These are phyloP conservation scores for Ophiostoma novo-ulmi DNA, from an alignment of 2,329 filamentous ascomycete genomes.

Conservation along the genomic window DNA sequence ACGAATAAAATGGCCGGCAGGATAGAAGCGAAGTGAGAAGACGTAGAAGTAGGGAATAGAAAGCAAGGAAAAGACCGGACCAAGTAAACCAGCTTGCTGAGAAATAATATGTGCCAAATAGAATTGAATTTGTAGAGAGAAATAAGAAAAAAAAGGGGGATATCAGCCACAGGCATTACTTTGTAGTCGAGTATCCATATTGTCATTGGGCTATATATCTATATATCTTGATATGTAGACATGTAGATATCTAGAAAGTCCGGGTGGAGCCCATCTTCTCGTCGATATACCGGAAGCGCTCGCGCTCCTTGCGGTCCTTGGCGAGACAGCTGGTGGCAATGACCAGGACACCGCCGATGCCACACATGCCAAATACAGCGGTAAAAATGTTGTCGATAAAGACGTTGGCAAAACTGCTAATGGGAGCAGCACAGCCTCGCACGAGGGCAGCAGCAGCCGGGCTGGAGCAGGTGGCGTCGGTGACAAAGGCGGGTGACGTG, in stretches of 20 bases:
- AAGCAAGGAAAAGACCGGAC: background rate
- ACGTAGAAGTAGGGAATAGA: background rate
- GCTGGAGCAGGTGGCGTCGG: conserved; percentile 62
- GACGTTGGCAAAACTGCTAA: conserved; percentile 63
- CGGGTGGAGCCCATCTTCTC: conserved; percentile 61
- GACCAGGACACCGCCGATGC: conserved; percentile 62
- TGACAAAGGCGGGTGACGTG: conserved; percentile 66
- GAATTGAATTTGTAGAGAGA: conserved; percentile 4
- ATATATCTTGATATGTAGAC: background rate
- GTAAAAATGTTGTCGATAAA: conserved; percentile 76
- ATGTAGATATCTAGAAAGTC: conserved; percentile 39
- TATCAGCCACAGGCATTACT: background rate
- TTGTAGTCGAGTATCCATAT: background rate
- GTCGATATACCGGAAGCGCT: conserved; percentile 74
- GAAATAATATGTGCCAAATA: conserved; percentile 13
- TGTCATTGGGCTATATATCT: background rate
- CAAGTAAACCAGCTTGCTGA: conserved; percentile 20
- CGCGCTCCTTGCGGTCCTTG: conserved; percentile 74
- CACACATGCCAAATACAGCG: conserved; percentile 72
- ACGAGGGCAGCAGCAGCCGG: conserved; percentile 65
- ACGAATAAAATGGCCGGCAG: conserved; percentile 7
- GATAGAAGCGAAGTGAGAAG: background rate
- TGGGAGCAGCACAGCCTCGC: conserved; percentile 62
- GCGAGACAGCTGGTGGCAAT: conserved; percentile 68
- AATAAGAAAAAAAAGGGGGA: background rate